phyloP scores from a whole-genome alignment of 106 monocot genomes.

The Phalaenopsis equestris region DNA sequence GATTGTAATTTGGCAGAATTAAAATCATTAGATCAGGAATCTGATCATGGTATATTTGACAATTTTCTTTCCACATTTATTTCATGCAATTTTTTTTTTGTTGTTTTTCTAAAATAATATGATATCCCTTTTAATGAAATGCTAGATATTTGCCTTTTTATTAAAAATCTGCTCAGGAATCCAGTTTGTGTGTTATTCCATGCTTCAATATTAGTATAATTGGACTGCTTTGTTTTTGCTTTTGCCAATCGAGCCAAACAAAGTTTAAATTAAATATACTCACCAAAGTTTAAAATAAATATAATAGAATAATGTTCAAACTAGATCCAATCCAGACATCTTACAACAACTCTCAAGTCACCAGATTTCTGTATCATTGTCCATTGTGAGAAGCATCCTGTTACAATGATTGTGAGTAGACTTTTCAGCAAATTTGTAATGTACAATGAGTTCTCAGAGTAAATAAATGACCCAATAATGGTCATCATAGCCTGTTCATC shows the following conservation, averaged over 20 bases:
- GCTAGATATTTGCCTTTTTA: not conserved
- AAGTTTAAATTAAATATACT: not conserved
- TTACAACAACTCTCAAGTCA: not conserved
- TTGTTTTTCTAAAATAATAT: not conserved
- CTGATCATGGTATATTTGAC: conserved; percentile 25
- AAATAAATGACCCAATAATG: not conserved
- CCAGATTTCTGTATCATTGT: not conserved
- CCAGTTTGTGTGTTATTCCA: too few species aligned
- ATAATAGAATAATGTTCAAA: not conserved
- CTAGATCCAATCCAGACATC: not conserved
- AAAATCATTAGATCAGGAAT: conserved; percentile 15
- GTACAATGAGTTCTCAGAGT: not conserved
- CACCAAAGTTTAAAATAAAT: too few species aligned
- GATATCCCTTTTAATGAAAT: not conserved
- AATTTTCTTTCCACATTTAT: not conserved
- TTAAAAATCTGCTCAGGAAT: not conserved
- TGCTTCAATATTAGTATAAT: not conserved
- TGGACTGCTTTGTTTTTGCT: not conserved
- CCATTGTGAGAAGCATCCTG: not conserved
- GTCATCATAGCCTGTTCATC: not conserved
- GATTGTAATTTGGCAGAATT: conserved; percentile 5
- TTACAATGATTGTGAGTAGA: not conserved
- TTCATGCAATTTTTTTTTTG: not conserved
- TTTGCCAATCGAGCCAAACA: not conserved
- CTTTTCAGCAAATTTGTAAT: not conserved